Conservation (phyloP, 768 basidiomycete genomes). For the Termitomyces heimii region DNA sequence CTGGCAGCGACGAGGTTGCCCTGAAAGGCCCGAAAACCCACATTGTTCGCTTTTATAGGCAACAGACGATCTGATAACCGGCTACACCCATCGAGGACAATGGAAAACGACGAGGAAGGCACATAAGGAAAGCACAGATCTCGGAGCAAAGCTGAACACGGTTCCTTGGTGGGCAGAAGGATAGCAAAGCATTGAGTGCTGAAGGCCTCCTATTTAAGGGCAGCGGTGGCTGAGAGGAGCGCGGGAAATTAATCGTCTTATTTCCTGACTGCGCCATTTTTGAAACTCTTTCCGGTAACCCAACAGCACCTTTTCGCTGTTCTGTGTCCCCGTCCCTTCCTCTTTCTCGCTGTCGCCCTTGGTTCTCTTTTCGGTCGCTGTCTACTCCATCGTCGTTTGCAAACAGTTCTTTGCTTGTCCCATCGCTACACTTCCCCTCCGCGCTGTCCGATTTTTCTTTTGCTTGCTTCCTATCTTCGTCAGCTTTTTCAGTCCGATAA, state of each 20-base stretch:
- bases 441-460: constrained; percentile 16
- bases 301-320: constrained; percentile 11
- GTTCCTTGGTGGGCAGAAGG: not conserved
- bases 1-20: not conserved
- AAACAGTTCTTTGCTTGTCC: constrained; percentile 28
- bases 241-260: constrained; percentile 27
- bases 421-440: constrained; percentile 16
- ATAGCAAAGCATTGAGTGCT: constrained; percentile 5
- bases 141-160: not conserved
- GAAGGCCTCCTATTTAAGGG: constrained; percentile 10
- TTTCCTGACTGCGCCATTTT: constrained; percentile 30
- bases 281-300: constrained; percentile 21
- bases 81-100: constrained; percentile 16
- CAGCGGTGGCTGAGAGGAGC: constrained; percentile 18
- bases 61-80: constrained; percentile 1
- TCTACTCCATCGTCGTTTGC: constrained; percentile 33
- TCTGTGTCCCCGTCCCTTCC: constrained; percentile 7
- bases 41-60: constrained; percentile 26
- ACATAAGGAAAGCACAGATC: not conserved
- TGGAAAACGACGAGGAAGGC: constrained; percentile 7
- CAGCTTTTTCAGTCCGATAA: constrained; percentile 13
- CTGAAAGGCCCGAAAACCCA: not conserved
- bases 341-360: constrained; percentile 28
- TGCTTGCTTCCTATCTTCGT: constrained; percentile 13
- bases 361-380: constrained; percentile 29